phyloP scores from a whole-genome alignment of 345 rosid species.

The Fremontodendron californicum region DNA sequence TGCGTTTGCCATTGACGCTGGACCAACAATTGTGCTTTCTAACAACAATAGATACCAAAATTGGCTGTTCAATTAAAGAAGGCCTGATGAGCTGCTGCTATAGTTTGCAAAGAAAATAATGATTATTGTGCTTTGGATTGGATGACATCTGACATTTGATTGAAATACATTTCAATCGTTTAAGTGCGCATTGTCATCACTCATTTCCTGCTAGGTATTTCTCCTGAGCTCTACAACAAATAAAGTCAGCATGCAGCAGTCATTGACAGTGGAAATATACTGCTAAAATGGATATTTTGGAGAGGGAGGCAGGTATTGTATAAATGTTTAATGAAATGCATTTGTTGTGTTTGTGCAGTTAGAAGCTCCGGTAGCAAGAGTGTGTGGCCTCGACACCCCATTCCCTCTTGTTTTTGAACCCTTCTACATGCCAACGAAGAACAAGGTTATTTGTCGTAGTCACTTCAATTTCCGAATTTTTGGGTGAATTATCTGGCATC shows the following conservation, averaged over 20 bases:
- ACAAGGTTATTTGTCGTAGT: slow-evolving; percentile 37
- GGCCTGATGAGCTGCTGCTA: no score
- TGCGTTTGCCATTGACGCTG: no score
- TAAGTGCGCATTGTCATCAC: no score
- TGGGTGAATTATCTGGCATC: neutral
- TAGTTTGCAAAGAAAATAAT: no score
- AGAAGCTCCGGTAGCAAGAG: slow-evolving; percentile 79
- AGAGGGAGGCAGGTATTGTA: no score
- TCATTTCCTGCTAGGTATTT: no score
- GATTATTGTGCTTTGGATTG: no score
- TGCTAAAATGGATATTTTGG: neutral
- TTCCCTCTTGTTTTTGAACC: slow-evolving; percentile 91
- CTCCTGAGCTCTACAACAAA: no score
- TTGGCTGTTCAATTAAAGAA: no score
- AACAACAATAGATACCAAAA: neutral
- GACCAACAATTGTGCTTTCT: neutral
- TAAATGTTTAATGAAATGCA: neutral
- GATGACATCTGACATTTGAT: no score
- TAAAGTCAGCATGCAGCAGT: no score
- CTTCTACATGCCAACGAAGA: slow-evolving; percentile 80
- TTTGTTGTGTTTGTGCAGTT: slow-evolving; percentile 47
- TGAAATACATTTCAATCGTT: no score
- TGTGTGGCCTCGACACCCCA: slow-evolving; percentile 87
- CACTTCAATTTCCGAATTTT: neutral
- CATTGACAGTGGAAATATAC: neutral